Evolutionary conservation across 345 rosid genomes (phyloP), one percentile per base, ranked within the genome.

Genomic region (Adansonia digitata): DNA sequence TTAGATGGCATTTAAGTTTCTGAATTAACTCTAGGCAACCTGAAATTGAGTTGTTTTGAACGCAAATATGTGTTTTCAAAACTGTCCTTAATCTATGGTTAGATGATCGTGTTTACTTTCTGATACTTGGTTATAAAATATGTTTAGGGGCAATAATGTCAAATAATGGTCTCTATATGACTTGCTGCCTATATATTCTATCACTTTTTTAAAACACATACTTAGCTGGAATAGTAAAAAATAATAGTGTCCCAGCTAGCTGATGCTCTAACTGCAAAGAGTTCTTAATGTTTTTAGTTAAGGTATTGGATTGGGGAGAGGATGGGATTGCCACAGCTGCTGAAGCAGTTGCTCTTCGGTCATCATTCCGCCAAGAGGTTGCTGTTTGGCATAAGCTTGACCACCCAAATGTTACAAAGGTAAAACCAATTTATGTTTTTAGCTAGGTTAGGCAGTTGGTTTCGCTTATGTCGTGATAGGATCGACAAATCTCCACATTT

Each of bases 371-470:
- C 74, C 89, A 91, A 83, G 97, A 91, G 84, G 94, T 91, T 74
- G 94, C 91, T 71, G 94, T 91, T 76, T 91, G 97, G 97, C 89
- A 91, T 81, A 91, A 91, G 84, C 94, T 91, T 77, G 88, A 88
- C 86, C 91, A 91, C 79, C 90, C 88, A 65, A 91, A 91, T 72
- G 94, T 91, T 35, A 91, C 97, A 12, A 91, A 87, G 84, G 97
- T 89, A 70, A 24, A 76, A 11, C 43, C 9, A 10, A 48, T 11
- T 71, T 31, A 7, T 37, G 17, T 59, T 43, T 43, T 49, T 7
- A 4, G n/a, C 9, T 31, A 6, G 15, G 46, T 26, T 51, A 34
- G 29, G 43, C 64, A 31, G n/a, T n/a, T 68, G 64, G 5, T 49
- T 18, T 53, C 62, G 42, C 73, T 48, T 18, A 15, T 31, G 56